Evolutionary conservation across 2,329 filamentous ascomycete species (phyloP).

Genomic region (Helicocarpus griseus): DNA sequence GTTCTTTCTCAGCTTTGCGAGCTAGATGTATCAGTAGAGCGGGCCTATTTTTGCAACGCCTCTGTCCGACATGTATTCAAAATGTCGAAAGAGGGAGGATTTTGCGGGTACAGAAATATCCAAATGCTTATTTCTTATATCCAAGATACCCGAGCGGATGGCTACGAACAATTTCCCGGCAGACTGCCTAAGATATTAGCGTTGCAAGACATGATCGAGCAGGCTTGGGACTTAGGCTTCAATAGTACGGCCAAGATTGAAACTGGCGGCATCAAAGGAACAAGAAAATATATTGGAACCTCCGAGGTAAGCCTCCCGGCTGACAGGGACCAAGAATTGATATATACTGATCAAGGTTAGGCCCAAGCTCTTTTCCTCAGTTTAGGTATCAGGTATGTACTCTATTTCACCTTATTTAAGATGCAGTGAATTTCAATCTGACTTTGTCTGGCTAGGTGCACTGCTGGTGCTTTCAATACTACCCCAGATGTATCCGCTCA

Average conservation of each 20-base stretch:
- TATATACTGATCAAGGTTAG: conserved; percentile 31
- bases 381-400: conserved; percentile 55
- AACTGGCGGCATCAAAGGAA: conserved; percentile 79
- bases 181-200: conserved; percentile 66
- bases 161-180: conserved; percentile 50
- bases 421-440: neutral
- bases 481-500: conserved; percentile 39
- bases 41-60: conserved; percentile 71
- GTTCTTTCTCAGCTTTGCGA: conserved; percentile 55
- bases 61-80: conserved; percentile 72
- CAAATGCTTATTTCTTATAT: conserved; percentile 84
- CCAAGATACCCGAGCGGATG: conserved; percentile 47
- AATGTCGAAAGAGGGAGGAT: conserved; percentile 71
- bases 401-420: neutral
- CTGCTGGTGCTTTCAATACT: conserved; percentile 49
- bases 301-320: conserved; percentile 53
- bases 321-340: neutral
- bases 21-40: conserved; percentile 53
- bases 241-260: conserved; percentile 65
- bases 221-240: conserved; percentile 78
- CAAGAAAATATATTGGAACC: conserved; percentile 91
- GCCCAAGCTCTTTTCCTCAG: conserved; percentile 68
- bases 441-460: conserved; percentile 36
- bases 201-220: conserved; percentile 78
- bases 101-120: conserved; percentile 92